Evolutionary conservation across 164 flowering plant genomes (phyloP).

Genomic region (Berberis thunbergii): DNA sequence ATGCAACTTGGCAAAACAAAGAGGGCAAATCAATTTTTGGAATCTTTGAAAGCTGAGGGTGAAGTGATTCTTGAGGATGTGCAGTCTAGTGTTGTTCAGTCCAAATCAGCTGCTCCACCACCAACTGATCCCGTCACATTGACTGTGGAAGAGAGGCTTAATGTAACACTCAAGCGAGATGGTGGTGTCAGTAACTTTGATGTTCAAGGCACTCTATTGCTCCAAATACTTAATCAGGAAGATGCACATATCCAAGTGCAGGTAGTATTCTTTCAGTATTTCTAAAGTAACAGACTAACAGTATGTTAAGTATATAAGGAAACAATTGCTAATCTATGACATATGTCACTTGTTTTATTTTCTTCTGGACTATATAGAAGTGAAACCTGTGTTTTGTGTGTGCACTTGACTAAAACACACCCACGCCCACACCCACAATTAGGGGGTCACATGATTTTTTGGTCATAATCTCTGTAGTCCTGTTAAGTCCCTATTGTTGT

Average conservation of each 20-base stretch:
- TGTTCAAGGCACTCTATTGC: constrained; percentile 89
- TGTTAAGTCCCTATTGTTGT: too few relatives aligned
- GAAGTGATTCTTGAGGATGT: constrained; percentile 91
- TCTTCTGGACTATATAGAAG: too few relatives aligned
- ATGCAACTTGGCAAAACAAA: constrained; percentile 92
- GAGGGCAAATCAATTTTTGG: constrained; percentile 83
- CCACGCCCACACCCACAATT: too few relatives aligned
- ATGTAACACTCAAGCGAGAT: constrained; percentile 75
- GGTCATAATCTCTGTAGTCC: too few relatives aligned
- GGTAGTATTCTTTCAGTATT: constrained; percentile 31
- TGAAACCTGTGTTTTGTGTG: too few relatives aligned
- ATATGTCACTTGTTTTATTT: too few relatives aligned
- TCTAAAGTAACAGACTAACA: not conserved
- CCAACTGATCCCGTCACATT: constrained; percentile 84
- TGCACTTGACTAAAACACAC: too few relatives aligned
- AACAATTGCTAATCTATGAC: too few relatives aligned
- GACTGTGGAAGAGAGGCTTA: constrained; percentile 81
- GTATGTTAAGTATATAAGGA: too few relatives aligned
- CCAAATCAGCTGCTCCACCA: constrained; percentile 57
- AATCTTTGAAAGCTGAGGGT: constrained; percentile 96
- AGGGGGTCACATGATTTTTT: too few relatives aligned
- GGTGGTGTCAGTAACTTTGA: constrained; percentile 94
- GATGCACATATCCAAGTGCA: constrained; percentile 93
- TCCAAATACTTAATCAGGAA: constrained; percentile 83
- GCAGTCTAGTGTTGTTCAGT: constrained; percentile 46